Conservation (phyloP, 2,329 filamentous ascomycete genomes). For the Penicillium sclerotigenum region DNA sequence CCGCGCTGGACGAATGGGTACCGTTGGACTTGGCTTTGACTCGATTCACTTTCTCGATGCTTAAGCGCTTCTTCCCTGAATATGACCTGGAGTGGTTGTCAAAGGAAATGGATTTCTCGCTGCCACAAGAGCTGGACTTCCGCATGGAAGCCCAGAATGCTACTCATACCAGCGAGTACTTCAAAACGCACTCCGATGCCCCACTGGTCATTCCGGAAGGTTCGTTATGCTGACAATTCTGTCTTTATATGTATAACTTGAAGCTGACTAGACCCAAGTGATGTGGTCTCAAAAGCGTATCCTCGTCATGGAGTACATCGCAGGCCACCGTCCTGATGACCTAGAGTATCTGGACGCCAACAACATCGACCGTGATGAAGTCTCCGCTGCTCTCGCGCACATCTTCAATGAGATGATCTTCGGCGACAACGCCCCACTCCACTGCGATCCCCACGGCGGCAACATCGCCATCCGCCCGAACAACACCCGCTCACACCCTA, state of each 20-base stretch:
- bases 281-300: slow-evolving; percentile 86
- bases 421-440: slow-evolving; percentile 77
- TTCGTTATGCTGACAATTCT: slow-evolving; percentile 16
- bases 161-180: slow-evolving; percentile 73
- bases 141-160: slow-evolving; percentile 82
- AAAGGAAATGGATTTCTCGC: slow-evolving; percentile 83
- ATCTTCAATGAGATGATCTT: slow-evolving; percentile 99
- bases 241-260: no score
- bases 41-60: slow-evolving; percentile 78
- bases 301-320: slow-evolving; percentile 90
- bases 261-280: slow-evolving; percentile 49
- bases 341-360: slow-evolving; percentile 80
- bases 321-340: slow-evolving; percentile 83
- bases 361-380: slow-evolving; percentile 89
- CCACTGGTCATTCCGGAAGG: slow-evolving; percentile 79
- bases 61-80: slow-evolving; percentile 93
- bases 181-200: slow-evolving; percentile 67
- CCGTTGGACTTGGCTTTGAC: slow-evolving; percentile 84
- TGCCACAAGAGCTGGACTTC: slow-evolving; percentile 92
- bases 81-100: slow-evolving; percentile 97
- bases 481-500: slow-evolving; percentile 57
- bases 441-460: slow-evolving; percentile 95
- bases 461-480: slow-evolving; percentile 92
- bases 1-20: slow-evolving; percentile 82
- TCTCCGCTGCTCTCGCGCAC: slow-evolving; percentile 81